Evolutionary conservation across 2,329 filamentous ascomycete genomes (phyloP).

Genomic region (Colletotrichum sp.): DNA sequence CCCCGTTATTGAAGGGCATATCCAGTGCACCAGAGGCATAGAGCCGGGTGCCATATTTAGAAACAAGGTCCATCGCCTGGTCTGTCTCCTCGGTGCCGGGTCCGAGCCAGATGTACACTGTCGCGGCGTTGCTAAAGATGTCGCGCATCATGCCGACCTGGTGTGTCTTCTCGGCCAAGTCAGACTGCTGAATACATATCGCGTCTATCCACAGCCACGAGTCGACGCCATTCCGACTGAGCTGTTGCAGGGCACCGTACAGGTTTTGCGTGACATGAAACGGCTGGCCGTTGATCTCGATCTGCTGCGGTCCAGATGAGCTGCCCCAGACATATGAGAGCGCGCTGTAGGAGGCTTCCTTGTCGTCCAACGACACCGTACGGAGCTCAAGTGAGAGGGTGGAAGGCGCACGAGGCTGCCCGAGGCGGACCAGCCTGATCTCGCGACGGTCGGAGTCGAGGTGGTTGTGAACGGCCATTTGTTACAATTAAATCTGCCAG

Average conservation of each 20-base stretch:
- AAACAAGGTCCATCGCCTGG: background rate
- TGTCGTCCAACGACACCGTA: background rate
- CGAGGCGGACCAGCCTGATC: constrained; percentile 22
- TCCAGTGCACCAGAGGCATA: no score
- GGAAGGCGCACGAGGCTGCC: background rate
- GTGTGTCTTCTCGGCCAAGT: constrained; percentile 22
- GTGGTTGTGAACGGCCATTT: background rate
- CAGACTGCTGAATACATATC: constrained; percentile 24
- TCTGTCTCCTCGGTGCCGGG: background rate
- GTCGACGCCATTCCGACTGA: background rate
- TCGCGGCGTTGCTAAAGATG: constrained; percentile 20
- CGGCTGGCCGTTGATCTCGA: background rate
- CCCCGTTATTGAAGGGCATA: no score
- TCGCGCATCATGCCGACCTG: constrained; percentile 23
- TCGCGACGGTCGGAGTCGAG: background rate
- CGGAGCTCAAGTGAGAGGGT: constrained; percentile 1
- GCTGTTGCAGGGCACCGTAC: constrained; percentile 7
- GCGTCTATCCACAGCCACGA: constrained; percentile 26
- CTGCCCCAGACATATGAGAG: constrained; percentile 27
- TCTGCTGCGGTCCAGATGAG: background rate
- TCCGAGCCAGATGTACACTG: constrained; percentile 25
- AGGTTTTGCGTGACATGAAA: constrained; percentile 1
- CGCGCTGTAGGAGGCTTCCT: constrained; percentile 10
- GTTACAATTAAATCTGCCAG: background rate
- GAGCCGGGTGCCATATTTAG: rapidly evolving